Conservation (phyloP, 805 yeast genomes). For the Cyberlindnera misumaiensis region DNA sequence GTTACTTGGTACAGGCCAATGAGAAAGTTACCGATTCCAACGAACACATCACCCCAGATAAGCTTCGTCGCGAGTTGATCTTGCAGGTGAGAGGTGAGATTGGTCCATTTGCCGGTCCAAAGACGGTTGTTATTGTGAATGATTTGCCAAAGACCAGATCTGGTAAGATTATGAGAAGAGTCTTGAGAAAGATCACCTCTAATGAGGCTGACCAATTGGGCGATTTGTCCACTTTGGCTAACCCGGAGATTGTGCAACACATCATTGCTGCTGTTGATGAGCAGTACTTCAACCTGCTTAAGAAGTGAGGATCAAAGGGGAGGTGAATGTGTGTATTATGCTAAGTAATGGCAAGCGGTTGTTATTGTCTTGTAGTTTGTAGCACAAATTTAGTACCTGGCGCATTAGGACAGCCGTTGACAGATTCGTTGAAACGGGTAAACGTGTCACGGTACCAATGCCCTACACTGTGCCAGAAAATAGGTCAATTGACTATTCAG, state of each 20-base stretch:
- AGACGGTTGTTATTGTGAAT: constrained; percentile 70
- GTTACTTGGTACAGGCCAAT: constrained; percentile 26
- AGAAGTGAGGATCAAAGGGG: constrained; percentile 4
- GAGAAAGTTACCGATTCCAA: constrained; percentile 23
- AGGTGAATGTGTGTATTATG: too few species aligned
- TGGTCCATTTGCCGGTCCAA: constrained; percentile 92
- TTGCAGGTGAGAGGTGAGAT: constrained; percentile 87
- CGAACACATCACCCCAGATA: constrained; percentile 27
- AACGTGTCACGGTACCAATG: too few species aligned
- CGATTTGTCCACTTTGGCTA: constrained; percentile 82
- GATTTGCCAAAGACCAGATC: constrained; percentile 98
- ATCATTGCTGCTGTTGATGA: constrained; percentile 56
- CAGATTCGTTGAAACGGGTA: too few species aligned
- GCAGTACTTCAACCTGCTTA: constrained; percentile 13
- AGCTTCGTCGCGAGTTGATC: constrained; percentile 64
- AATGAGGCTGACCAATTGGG: constrained; percentile 93
- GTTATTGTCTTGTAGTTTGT: too few species aligned
- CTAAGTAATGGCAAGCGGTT: too few species aligned
- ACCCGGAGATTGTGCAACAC: constrained; percentile 76
- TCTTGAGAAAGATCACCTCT: constrained; percentile 84
- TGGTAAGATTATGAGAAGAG: constrained; percentile 98
- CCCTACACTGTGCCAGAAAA: too few species aligned
- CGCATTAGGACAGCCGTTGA: too few species aligned
- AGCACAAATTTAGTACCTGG: too few species aligned
- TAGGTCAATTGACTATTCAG: too few species aligned